These are phyloP conservation scores for Fragosphaeria purpurea DNA, from an alignment of 2,329 filamentous ascomycete genomes.

Conservation along the genomic window DNA sequence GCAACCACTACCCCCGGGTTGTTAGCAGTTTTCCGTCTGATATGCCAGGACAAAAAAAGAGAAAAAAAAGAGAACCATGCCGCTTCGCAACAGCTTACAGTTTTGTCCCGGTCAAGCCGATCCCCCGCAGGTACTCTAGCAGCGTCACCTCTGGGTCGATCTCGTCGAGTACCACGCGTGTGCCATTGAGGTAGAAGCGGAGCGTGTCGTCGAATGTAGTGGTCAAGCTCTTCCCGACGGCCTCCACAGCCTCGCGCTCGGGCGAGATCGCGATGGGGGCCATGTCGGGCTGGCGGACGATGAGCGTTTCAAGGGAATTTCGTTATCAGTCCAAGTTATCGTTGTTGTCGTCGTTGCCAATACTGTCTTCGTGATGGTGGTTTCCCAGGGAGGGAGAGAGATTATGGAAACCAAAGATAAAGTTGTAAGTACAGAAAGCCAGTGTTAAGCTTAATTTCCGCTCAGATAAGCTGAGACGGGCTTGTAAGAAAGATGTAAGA, in stretches of 20 bases:
- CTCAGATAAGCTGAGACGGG: too few species aligned
- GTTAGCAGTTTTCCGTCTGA: not conserved
- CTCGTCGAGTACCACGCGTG: slow-evolving; percentile 73
- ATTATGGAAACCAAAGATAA: too few species aligned
- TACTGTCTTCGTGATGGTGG: too few species aligned
- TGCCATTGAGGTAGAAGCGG: slow-evolving; percentile 90
- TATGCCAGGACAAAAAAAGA: not conserved
- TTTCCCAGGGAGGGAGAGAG: too few species aligned
- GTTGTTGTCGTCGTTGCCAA: too few species aligned
- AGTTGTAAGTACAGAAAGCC: too few species aligned
- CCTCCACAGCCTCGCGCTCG: slow-evolving; percentile 26
- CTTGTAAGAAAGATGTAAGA: too few species aligned
- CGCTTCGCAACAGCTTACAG: slow-evolving; percentile 36
- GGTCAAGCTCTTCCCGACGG: slow-evolving; percentile 46
- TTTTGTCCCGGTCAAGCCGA: slow-evolving; percentile 92
- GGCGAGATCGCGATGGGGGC: slow-evolving; percentile 46
- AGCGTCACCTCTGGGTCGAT: slow-evolving; percentile 88
- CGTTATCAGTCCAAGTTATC: too few species aligned
- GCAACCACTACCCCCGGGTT: slow-evolving; percentile 54
- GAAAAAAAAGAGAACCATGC: not conserved
- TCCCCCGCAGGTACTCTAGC: slow-evolving; percentile 83
- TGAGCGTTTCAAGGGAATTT: too few species aligned
- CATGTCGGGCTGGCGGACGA: slow-evolving; percentile 27
- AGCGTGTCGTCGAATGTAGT: slow-evolving; percentile 77
- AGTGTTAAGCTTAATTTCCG: too few species aligned